Base-by-base conservation (phyloP, 768 basidiomycete genomes). In the Suillus sp. region DNA sequence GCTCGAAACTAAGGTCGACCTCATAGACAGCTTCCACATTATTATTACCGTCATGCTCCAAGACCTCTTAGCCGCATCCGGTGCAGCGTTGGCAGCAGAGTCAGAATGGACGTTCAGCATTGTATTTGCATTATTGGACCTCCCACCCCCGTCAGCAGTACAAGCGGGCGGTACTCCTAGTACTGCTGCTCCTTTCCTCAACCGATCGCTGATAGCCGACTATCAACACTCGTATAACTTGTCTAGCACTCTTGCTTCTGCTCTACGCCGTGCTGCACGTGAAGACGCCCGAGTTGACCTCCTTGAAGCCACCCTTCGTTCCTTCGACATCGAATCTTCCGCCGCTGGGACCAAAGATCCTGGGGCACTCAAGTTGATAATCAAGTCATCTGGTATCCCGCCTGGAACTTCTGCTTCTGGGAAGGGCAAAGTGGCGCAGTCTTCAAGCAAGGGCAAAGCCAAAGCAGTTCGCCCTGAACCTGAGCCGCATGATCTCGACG, bases 201-300 rank as follows among this genome's bases (percentile, higher is more conserved):
- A 91, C 69, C 84, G 82, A 32, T 71, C 90, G 13, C 79, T 93
- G 27, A 74, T 93, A 13, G 82, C 81, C 7, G 92, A 93, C 69
- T 92, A 93, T 72, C 87, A 92, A 63, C 80, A 86, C 47, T 77
- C 86, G 1, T 90, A 92, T 72, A 80, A 84, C 55, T 77, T 93
- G 14, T 80, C 83, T 9, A 75, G 71, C 32, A 81, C 81, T 0
- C 80, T 92, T 32, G 69, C 79, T 16, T 74, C 76, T 6, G 80
- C 81, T 11, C 74, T 86, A 34, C 77, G 71, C 30, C 75, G 77
- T 61, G 79, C 80, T 0, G 71, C 78, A 18, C 83, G 84, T 62
- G 84, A 86, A 62, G 87, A 91, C 63, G 81, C 83, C 1, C 80
- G 86, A 50, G 70, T 87, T 16, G 84, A 90, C 64, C 66, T 84